phyloP scores from a whole-genome alignment of 1,284 basidiomycete species.

The Schizophyllum amplum region DNA sequence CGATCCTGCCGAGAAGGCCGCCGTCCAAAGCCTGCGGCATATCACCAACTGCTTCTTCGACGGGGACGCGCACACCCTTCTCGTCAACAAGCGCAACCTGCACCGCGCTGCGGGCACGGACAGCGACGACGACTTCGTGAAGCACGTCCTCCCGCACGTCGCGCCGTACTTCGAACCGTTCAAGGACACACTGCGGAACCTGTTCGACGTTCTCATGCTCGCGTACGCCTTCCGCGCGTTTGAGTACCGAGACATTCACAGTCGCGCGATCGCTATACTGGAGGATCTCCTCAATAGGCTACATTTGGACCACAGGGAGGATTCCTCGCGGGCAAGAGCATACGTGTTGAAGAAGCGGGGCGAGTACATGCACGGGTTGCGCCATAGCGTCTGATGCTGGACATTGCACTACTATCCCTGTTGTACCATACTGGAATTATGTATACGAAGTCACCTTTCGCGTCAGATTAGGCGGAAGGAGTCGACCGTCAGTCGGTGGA shows the following conservation, averaged over 20 bases:
- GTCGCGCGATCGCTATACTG: background rate
- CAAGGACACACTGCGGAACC: background rate
- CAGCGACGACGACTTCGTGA: background rate
- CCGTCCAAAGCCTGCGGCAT: no score
- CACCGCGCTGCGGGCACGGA: background rate
- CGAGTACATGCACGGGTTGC: no score
- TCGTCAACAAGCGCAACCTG: background rate
- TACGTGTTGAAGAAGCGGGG: no score
- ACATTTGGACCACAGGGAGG: no score
- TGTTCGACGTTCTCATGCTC: background rate
- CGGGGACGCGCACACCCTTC: background rate
- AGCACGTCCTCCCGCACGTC: background rate
- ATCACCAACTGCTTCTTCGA: background rate
- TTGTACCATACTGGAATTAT: no score
- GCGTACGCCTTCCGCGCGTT: constrained; percentile 13
- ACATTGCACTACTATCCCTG: no score
- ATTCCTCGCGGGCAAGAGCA: no score
- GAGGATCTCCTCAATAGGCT: background rate
- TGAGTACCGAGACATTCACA: constrained; percentile 3
- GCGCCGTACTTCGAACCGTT: background rate
- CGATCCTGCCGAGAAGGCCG: background rate
- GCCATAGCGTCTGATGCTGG: no score
- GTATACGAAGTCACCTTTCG: no score
- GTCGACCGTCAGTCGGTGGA: no score
- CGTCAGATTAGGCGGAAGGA: no score